Evolutionary conservation across 2,329 filamentous ascomycete species (phyloP), one percentile per base, ranked within the genome.

Genomic region (Knufia fluminis): DNA sequence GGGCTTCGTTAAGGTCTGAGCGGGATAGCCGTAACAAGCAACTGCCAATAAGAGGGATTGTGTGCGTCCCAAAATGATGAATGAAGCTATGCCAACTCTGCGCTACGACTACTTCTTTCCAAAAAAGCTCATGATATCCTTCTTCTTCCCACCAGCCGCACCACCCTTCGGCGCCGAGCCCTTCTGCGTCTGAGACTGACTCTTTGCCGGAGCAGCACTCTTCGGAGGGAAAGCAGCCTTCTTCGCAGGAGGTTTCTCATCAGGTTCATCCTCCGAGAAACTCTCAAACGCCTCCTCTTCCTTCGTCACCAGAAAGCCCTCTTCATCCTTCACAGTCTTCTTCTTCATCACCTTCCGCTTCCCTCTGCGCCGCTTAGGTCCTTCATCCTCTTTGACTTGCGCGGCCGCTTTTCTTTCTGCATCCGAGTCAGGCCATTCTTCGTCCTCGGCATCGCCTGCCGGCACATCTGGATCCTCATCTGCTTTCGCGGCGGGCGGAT

Each of bases 41-140:
- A n/a, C n/a, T n/a, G n/a, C n/a, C n/a, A n/a, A n/a, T n/a, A n/a
- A n/a, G n/a, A n/a, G n/a, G n/a, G n/a, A n/a, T n/a, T n/a, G n/a
- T n/a, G n/a, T n/a, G n/a, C n/a, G n/a, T n/a, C 26, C 26, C 26
- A 28, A 28, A 28, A 28, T 28, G 26, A 28, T 28, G n/a, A n/a
- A n/a, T 7, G 7, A 14, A 31, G 28, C 28, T 31, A 22, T 6
- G 22, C 38, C 22, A 40, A 48, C 14, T 33, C 6, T 26, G 9
- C n/a, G 6, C 7, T 4, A 36, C 9, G 16, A 8, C 33, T 62
- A 85, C 61, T 89, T 92, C 72, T 94, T 95, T 36, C 77, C 76
- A 66, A 95, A 95, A 68, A 95, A 95, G 1, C 83, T 88, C 83
- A 90, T 94, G 62, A 95, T 94, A 63, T 75, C 94, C n/a, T 60